These are phyloP conservation scores for Sporothrix dimorphospora DNA, from an alignment of 2,329 filamentous ascomycete genomes.

Conservation along the genomic window DNA sequence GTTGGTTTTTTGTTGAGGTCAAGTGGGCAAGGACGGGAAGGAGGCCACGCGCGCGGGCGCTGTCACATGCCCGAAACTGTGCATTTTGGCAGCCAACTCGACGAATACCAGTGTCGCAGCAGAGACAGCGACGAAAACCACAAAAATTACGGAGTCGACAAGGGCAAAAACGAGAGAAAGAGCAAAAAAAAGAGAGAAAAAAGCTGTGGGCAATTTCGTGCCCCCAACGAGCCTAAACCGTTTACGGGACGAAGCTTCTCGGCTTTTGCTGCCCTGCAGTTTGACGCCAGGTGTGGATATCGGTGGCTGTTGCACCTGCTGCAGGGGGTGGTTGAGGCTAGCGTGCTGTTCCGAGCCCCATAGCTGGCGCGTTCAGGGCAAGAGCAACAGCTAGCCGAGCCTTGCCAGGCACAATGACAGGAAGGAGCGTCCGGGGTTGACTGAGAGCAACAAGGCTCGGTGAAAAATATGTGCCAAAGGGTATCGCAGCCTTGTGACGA, in stretches of 20 bases:
- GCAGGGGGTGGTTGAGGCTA: slow-evolving; percentile 13
- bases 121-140: slow-evolving; percentile 4
- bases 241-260: slow-evolving; percentile 25
- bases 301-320: slow-evolving; percentile 12
- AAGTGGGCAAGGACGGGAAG: slow-evolving; percentile 13
- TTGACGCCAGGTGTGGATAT: slow-evolving; percentile 13
- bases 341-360: neutral
- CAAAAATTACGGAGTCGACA: neutral
- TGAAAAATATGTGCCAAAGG: neutral
- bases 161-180: slow-evolving; percentile 12
- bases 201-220: slow-evolving; percentile 26
- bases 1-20: slow-evolving; percentile 30
- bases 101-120: neutral
- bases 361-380: slow-evolving; percentile 6
- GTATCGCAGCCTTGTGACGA: slow-evolving; percentile 5
- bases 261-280: slow-evolving; percentile 22
- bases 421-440: slow-evolving; percentile 1
- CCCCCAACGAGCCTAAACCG: slow-evolving; percentile 30
- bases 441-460: neutral
- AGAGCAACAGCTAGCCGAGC: slow-evolving; percentile 17
- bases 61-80: slow-evolving; percentile 31
- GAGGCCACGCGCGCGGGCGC: slow-evolving; percentile 26
- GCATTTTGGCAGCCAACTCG: neutral
- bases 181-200: slow-evolving; percentile 10
- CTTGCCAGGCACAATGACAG: slow-evolving; percentile 20